These are phyloP conservation scores for Astragalus glycyphyllos DNA, from an alignment of 306 rosid genomes.

Conservation along the genomic window DNA sequence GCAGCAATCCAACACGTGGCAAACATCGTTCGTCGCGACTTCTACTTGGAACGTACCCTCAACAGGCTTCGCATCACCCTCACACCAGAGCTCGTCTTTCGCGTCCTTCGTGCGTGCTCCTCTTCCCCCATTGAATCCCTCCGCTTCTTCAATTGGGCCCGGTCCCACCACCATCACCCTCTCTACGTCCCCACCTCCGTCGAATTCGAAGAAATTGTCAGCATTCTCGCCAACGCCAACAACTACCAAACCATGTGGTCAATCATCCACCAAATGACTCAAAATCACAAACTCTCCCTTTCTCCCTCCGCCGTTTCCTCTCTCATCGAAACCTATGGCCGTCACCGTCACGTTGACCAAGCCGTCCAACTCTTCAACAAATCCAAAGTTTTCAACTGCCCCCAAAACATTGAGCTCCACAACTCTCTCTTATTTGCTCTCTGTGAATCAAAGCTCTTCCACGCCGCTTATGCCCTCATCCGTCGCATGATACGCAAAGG, in stretches of 20 bases:
- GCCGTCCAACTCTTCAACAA: slow-evolving; percentile 80
- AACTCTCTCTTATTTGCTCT: slow-evolving; percentile 79
- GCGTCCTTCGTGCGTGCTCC: slow-evolving; percentile 88
- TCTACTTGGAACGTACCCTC: slow-evolving; percentile 93
- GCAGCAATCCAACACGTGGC: slow-evolving; percentile 83
- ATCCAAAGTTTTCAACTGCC: slow-evolving; percentile 51
- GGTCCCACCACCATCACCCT: slow-evolving; percentile 56
- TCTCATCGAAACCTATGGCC: slow-evolving; percentile 72
- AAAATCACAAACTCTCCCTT: slow-evolving; percentile 50
- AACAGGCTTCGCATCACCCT: slow-evolving; percentile 77
- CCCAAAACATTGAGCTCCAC: slow-evolving; percentile 57
- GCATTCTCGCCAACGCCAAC: slow-evolving; percentile 66
- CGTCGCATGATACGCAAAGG: slow-evolving; percentile 76
- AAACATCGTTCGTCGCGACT: slow-evolving; percentile 87
- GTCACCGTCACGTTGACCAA: slow-evolving; percentile 71
- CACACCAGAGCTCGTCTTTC: slow-evolving; percentile 86
- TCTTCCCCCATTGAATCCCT: slow-evolving; percentile 61
- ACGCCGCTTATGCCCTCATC: slow-evolving; percentile 80
- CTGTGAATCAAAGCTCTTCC: slow-evolving; percentile 74
- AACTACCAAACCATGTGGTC: slow-evolving; percentile 89
- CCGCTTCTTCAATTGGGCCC: slow-evolving; percentile 96
- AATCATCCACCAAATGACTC: slow-evolving; percentile 64
- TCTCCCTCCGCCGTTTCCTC: slow-evolving; percentile 71
- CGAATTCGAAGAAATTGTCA: slow-evolving; percentile 82
- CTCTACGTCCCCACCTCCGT: slow-evolving; percentile 77